Percentiles rank a stretch among this genome's conserved stretches.
These are phyloP conservation scores for Mrakia frigida DNA, from an alignment of 768 basidiomycete genomes.

Conservation along the genomic window DNA sequence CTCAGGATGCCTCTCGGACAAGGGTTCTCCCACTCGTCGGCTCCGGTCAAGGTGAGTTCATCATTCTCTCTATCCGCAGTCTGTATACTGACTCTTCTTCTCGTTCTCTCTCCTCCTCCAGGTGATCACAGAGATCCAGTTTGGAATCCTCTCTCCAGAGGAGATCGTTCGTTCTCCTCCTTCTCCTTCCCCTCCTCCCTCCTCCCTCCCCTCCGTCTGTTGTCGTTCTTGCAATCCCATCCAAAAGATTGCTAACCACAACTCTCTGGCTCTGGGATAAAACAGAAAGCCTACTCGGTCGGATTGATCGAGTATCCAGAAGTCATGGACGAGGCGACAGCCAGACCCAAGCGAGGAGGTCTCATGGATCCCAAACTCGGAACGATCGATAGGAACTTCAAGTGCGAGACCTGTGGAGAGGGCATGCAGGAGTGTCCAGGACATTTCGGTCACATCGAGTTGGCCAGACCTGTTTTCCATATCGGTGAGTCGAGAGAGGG, in stretches of 20 bases:
- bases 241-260: constrained; percentile 3
- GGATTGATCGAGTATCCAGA: constrained; percentile 98
- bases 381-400: constrained; percentile 64
- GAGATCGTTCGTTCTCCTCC: constrained; percentile 71
- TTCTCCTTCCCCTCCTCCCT: no score
- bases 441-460: constrained; percentile 97
- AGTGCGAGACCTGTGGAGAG: constrained; percentile 99
- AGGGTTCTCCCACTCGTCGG: constrained; percentile 68
- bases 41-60: constrained; percentile 63
- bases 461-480: constrained; percentile 95
- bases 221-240: neutral
- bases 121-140: constrained; percentile 95
- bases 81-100: neutral
- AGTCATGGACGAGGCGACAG: constrained; percentile 91
- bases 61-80: neutral
- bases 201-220: constrained; percentile 41
- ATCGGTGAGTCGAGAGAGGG: constrained; percentile 60
- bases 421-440: constrained; percentile 99
- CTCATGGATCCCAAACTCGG: constrained; percentile 98
- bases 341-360: constrained; percentile 84
- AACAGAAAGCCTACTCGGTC: constrained; percentile 94
- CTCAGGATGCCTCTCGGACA: constrained; percentile 29
- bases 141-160: constrained; percentile 96
- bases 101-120: neutral
- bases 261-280: neutral